These are phyloP conservation scores for Solanum chilense DNA, from an alignment of 257 asterid species.

Conservation along the genomic window DNA sequence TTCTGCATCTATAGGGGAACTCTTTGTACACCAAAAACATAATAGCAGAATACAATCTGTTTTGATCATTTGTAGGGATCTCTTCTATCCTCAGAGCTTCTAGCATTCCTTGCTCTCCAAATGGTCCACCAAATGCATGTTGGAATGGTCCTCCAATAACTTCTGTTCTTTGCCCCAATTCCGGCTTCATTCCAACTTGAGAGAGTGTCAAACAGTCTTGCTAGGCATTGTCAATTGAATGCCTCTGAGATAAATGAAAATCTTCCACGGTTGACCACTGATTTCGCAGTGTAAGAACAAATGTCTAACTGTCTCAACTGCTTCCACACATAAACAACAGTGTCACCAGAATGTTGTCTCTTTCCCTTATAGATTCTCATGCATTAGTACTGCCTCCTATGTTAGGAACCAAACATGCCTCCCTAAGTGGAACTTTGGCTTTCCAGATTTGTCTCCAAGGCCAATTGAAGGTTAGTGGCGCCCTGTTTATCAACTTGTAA, in stretches of 20 bases:
- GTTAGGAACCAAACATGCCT: neutral
- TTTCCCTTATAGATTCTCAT: neutral
- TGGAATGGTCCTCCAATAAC: neutral
- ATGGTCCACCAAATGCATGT: neutral
- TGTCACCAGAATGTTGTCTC: neutral
- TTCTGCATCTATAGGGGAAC: neutral
- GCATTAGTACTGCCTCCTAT: neutral
- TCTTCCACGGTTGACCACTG: neutral
- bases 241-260: neutral
- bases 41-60: neutral
- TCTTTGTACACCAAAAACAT: neutral
- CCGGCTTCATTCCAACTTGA: neutral
- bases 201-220: neutral
- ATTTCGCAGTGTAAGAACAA: neutral
- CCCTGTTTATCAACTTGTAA: neutral
- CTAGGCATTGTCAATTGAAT: neutral
- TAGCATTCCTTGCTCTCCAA: neutral
- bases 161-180: neutral
- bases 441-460: neutral
- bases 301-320: neutral
- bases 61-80: neutral
- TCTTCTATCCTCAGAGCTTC: neutral
- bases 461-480: neutral
- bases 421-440: neutral
- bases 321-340: neutral